Conservation (phyloP, 2,329 filamentous ascomycete genomes). For the Penicillium thymicola region DNA sequence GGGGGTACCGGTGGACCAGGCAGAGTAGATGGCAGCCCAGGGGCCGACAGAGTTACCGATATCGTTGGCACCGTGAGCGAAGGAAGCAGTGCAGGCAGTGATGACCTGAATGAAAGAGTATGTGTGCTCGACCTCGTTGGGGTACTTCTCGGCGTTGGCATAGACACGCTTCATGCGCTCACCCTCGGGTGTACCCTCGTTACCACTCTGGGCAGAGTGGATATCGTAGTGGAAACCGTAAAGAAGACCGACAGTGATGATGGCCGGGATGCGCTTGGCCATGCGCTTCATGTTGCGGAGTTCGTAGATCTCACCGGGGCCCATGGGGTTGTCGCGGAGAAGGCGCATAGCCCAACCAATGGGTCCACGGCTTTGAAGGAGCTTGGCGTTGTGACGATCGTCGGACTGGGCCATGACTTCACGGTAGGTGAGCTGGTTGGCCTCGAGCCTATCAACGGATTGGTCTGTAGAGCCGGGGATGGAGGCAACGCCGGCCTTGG, state of each 20-base stretch:
- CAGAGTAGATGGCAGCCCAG: slow-evolving; percentile 67
- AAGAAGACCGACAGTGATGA: slow-evolving; percentile 59
- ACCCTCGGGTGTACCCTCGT: slow-evolving; percentile 69
- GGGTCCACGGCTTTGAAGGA: slow-evolving; percentile 61
- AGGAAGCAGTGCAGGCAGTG: slow-evolving; percentile 51
- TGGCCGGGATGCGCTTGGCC: slow-evolving; percentile 65
- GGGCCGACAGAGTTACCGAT: slow-evolving; percentile 68
- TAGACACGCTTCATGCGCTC: slow-evolving; percentile 68
- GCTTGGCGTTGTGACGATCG: slow-evolving; percentile 59
- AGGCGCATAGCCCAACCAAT: slow-evolving; percentile 81
- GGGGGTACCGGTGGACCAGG: slow-evolving; percentile 63
- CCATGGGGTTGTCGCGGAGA: slow-evolving; percentile 70
- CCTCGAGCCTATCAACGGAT: slow-evolving; percentile 46
- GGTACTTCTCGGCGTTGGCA: slow-evolving; percentile 60
- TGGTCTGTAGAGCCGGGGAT: slow-evolving; percentile 33
- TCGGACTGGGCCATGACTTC: slow-evolving; percentile 58
- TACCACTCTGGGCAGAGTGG: slow-evolving; percentile 69
- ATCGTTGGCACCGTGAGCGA: slow-evolving; percentile 70
- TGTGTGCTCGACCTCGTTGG: slow-evolving; percentile 66
- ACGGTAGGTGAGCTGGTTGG: slow-evolving; percentile 58
- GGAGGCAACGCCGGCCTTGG: slow-evolving; percentile 16
- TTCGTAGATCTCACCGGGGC: slow-evolving; percentile 71
- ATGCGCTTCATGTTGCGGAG: slow-evolving; percentile 64
- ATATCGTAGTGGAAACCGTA: slow-evolving; percentile 83
- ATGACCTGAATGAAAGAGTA: slow-evolving; percentile 55